Evolutionary conservation across 1,139 yeast species (phyloP).

Genomic region (Candida labiduridarum): DNA sequence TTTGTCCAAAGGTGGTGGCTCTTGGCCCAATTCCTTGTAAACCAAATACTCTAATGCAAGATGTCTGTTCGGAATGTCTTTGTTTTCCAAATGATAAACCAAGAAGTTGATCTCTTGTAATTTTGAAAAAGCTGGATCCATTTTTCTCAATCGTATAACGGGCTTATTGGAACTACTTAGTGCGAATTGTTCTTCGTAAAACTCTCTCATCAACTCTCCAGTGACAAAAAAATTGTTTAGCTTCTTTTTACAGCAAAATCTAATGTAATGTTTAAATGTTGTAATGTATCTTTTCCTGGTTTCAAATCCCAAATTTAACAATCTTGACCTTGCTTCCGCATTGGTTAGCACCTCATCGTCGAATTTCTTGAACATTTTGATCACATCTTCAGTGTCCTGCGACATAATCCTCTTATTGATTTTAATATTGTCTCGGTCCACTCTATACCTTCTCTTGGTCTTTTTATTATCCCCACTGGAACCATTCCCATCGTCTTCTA

Average conservation of each 20-base stretch:
- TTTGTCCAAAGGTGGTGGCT: slow-evolving; percentile 1
- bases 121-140: slow-evolving; percentile 22
- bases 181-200: slow-evolving; percentile 21
- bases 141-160: slow-evolving; percentile 19
- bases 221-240: slow-evolving; percentile 20
- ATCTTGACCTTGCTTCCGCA: slow-evolving; percentile 18
- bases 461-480: slow-evolving; percentile 9
- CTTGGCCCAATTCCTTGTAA: slow-evolving; percentile 17
- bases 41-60: slow-evolving; percentile 20
- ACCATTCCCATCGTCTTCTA: slow-evolving; percentile 7
- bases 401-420: slow-evolving; percentile 21
- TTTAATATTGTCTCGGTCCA: slow-evolving; percentile 20
- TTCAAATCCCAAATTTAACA: slow-evolving; percentile 20
- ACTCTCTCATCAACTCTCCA: slow-evolving; percentile 21
- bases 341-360: slow-evolving; percentile 20
- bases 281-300: slow-evolving; percentile 21
- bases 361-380: slow-evolving; percentile 21
- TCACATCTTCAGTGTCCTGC: slow-evolving; percentile 20
- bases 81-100: slow-evolving; percentile 18
- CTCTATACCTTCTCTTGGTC: slow-evolving; percentile 17
- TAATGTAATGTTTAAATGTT: slow-evolving; percentile 20
- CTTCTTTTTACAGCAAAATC: slow-evolving; percentile 19
- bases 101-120: slow-evolving; percentile 21
- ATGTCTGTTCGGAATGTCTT: slow-evolving; percentile 20
- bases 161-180: slow-evolving; percentile 17